A percentile compares a stretch with the other conserved stretches of the same genome.
These are phyloP conservation scores for Talaromyces funiculosus DNA, from an alignment of 2,329 filamentous ascomycete species.

Conservation along the genomic window DNA sequence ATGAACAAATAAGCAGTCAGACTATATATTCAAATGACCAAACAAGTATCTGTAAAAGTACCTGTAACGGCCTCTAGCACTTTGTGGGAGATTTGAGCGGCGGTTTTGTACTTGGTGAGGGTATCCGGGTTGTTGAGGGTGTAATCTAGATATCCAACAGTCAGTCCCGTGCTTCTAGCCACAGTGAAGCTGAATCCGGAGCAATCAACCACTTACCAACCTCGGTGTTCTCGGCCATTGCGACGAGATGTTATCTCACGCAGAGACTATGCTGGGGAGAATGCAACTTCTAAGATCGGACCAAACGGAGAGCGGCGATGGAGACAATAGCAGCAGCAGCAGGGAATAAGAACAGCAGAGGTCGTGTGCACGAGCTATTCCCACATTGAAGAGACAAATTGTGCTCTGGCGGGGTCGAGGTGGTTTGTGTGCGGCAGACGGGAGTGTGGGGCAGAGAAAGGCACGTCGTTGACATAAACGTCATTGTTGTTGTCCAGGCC, in stretches of 20 bases:
- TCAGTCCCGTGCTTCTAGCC: background rate
- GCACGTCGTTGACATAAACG: background rate
- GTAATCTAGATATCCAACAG: constrained; percentile 57
- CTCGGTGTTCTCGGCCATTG: constrained; percentile 38
- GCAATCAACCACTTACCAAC: constrained; percentile 34
- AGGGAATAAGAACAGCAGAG: background rate
- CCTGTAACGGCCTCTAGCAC: constrained; percentile 77
- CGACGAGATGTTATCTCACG: constrained; percentile 18
- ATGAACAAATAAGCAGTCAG: background rate
- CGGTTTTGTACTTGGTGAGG: constrained; percentile 98
- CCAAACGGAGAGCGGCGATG: background rate
- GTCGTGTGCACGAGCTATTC: constrained; percentile 7
- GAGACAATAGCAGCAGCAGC: background rate
- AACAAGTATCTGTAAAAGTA: background rate
- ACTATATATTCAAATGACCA: background rate
- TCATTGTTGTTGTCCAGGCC: background rate
- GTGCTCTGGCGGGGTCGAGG: constrained; percentile 7
- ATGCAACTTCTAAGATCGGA: background rate
- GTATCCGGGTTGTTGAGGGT: constrained; percentile 87
- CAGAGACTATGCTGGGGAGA: background rate
- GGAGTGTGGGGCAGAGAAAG: constrained; percentile 6
- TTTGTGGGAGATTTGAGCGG: constrained; percentile 90
- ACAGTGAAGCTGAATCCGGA: background rate
- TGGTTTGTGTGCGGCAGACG: constrained; percentile 12
- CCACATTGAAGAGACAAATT: background rate